phyloP scores from a whole-genome alignment of 2,329 filamentous ascomycete genomes.

The Fusarium setosum region DNA sequence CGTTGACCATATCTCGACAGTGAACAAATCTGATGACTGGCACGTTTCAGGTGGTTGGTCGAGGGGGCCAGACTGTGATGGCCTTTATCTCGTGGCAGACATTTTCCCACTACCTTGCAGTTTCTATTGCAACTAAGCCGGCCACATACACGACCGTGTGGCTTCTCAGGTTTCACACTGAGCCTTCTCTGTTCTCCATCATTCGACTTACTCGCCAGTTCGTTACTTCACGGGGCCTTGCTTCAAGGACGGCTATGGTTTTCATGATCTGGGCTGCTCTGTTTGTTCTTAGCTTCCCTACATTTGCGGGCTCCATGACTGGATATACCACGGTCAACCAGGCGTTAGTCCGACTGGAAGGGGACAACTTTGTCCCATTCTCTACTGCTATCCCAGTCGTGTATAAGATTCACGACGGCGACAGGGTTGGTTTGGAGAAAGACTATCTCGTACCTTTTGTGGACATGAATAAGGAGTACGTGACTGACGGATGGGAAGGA shows the following conservation, averaged over 20 bases:
- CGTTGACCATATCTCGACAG: no score
- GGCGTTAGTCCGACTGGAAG: neutral
- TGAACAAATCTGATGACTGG: neutral
- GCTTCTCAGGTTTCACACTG: neutral
- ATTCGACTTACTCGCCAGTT: neutral
- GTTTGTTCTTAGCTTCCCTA: conserved; percentile 5
- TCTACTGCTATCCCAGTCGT: fast-evolving
- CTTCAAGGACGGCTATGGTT: neutral
- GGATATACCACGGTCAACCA: conserved; percentile 8
- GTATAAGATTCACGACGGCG: conserved; percentile 8
- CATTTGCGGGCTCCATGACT: conserved; percentile 15
- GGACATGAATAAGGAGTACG: neutral
- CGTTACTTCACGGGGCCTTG: neutral
- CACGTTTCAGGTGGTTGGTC: conserved; percentile 1
- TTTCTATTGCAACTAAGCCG: neutral
- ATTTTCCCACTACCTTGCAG: conserved; percentile 13
- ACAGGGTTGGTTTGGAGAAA: neutral
- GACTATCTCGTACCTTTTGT: neutral
- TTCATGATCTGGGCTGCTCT: neutral
- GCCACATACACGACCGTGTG: conserved; percentile 2
- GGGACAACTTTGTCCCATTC: neutral
- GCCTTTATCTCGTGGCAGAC: neutral
- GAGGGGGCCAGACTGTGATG: conserved; percentile 5
- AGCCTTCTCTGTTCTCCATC: neutral
- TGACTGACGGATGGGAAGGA: no score